Evolutionary conservation across 176 grass and related monocot genomes (phyloP).

Genomic region (Cocos nucifera): DNA sequence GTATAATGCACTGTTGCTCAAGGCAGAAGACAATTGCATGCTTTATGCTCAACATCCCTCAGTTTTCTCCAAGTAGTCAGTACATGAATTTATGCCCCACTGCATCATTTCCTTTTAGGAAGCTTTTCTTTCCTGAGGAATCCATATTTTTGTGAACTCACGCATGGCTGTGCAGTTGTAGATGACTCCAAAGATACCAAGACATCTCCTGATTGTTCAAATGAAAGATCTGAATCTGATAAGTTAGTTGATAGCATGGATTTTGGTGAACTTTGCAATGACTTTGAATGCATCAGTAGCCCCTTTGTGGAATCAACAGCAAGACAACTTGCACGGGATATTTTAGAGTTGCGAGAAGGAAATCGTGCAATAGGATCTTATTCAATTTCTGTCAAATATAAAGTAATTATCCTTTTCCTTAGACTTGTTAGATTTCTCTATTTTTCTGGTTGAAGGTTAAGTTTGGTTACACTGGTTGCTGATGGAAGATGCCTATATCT

Average conservation of each 20-base stretch:
- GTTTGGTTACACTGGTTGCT: no score
- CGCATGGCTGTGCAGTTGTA: constrained; percentile 28
- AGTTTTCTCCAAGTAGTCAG: no score
- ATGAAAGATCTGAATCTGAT: constrained; percentile 49
- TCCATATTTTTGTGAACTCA: no score
- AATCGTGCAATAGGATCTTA: constrained; percentile 71
- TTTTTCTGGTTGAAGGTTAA: no score
- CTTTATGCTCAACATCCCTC: no score
- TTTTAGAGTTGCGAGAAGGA: constrained; percentile 64
- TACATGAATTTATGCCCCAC: no score
- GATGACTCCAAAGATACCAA: constrained; percentile 62
- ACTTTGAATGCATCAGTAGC: constrained; percentile 97
- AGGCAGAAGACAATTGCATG: no score
- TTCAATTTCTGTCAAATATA: constrained; percentile 77
- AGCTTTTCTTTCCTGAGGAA: no score
- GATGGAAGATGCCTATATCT: no score
- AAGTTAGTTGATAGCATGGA: constrained; percentile 62
- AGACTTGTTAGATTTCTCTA: no score
- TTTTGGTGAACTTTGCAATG: constrained; percentile 86
- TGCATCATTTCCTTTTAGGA: no score
- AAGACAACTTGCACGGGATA: constrained; percentile 74
- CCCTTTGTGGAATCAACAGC: constrained; percentile 89
- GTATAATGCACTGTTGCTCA: no score
- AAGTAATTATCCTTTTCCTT: constrained; percentile 28
- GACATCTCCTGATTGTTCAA: constrained; percentile 1